These are phyloP conservation scores for Dalechampia spathulata DNA, from an alignment of 441 rosid species.

Conservation along the genomic window DNA sequence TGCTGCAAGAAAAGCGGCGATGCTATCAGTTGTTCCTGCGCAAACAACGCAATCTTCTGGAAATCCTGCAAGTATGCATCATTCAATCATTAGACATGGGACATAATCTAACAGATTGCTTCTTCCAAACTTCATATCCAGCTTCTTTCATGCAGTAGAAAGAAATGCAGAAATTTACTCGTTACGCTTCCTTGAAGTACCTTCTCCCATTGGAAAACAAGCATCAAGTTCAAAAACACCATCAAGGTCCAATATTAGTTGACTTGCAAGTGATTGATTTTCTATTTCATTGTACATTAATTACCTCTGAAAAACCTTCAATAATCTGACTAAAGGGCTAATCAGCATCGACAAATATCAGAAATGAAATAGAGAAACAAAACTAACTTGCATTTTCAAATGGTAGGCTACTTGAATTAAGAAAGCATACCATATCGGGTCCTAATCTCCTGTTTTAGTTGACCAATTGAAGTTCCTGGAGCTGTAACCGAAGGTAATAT, in stretches of 20 bases:
- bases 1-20: conserved; percentile 94
- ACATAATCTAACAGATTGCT: not conserved
- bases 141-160: not conserved
- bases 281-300: not conserved
- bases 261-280: not conserved
- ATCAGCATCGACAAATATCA: not conserved
- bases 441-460: conserved; percentile 48
- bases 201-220: not conserved
- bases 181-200: not conserved
- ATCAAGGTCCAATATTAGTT: not conserved
- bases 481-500: conserved; percentile 65
- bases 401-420: conserved; percentile 1
- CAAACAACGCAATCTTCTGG: conserved; percentile 62
- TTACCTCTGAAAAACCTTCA: not conserved
- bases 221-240: not conserved
- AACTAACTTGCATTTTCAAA: not conserved
- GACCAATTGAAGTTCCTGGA: conserved; percentile 69
- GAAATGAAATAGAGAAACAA: not conserved
- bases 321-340: not conserved
- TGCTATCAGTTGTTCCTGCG: conserved; percentile 86
- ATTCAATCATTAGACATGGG: conserved; percentile 9
- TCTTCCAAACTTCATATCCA: conserved; percentile 5
- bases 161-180: not conserved
- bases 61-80: conserved; percentile 49
- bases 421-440: conserved; percentile 40